Evolutionary conservation across 768 basidiomycete genomes (phyloP), one percentile per base, ranked within the genome.

Genomic region (Tricholoma bakamatsutake): DNA sequence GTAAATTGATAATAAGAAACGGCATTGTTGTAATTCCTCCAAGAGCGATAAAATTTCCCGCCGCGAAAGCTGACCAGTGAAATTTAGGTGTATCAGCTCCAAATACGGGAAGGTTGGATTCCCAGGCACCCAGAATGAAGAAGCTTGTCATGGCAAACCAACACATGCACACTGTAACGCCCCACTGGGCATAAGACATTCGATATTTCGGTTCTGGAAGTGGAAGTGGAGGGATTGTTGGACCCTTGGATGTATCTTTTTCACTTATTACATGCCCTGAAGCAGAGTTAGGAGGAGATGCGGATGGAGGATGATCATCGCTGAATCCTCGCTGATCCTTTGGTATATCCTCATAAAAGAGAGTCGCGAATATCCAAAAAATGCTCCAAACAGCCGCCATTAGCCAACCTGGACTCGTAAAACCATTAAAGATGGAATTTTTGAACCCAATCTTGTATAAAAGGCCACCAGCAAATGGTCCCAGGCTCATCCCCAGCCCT

Each of bases 81-180:
- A 85, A 79, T 17, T 67, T 62, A 12, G 68, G 65, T 6, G 62
- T 65, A 18, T 60, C 63, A 47, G 78, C 76, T 18, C 80, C 76
- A 64, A 80, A 86, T 54, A 86, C 77, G 35, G 84, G 85, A 50
- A 87, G 79, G 66, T 85, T 85, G 48, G 81, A 73, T 66, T 88
- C 85, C 84, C 83, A 87, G 11, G 80, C 77, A 7, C 82, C 84
- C 55, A 88, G 80, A 63, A 86, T 75, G 69, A 87, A 84, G 73
- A 86, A 87, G 67, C 78, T 84, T 17, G 81, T 75, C 80, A 84
- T 84, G 46, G 83, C 76, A 62, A 80, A 83, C 80, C 83, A 87
- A 65, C 83, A 87, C 81, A 87, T 85, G 63, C 79, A 83, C 39
- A 74, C 59, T 18, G 80, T 72, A 55, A 83, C 79, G 21, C 80